Base-by-base conservation (phyloP, 2,329 filamentous ascomycete genomes). In the Beauveria asiatica region DNA sequence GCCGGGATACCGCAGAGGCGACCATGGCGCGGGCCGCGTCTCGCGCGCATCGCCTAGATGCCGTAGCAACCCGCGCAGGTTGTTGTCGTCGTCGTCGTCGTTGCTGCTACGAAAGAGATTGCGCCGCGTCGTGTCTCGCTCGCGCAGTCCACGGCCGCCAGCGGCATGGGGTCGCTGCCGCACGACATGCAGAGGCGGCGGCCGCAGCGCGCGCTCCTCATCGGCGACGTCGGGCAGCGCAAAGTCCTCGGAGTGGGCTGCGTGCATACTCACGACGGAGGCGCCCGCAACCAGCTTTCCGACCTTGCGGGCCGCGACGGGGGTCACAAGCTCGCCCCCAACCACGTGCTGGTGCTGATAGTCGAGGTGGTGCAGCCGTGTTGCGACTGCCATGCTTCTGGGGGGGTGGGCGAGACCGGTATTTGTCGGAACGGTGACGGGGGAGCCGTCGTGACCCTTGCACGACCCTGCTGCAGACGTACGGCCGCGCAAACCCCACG, bases 121-220 rank as follows among this genome's bases (percentile, higher is more conserved):
- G 6, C 57, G 37, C 11, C 57, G 23, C 27, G 57, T 59, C n/a
- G 57, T 59, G 41, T 59, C 57, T 11, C 57, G 19, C 48, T 59
- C 39, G 3, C 57, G 57, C 25, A 59, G 49, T 3, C 57, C 49
- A 11, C 37, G 21, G 5, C 37, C 23, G 5, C 16, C n/a, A 16
- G 42, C n/a, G 23, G 21, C 48, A n/a, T n/a, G 37, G 13, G 37
- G 53, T 4, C 58, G 17, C 16, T 48, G 51, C 4, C 51, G 33
- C n/a, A 27, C 13, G 6, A 48, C 30, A 3, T 27, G 52, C 19
- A 60, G 45, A 4, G 58, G 58, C 19, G 51, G 46, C 23, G 58
- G 58, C 2, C 19, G 51, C 52, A 60, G 33, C 30, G 41, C 58
- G 33, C 51, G 37, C 41, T 60, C 58, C 21, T 55, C 58, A 13